These are phyloP conservation scores for Penicillium cinerascens DNA, from an alignment of 495 filamentous ascomycete species.

Conservation along the genomic window DNA sequence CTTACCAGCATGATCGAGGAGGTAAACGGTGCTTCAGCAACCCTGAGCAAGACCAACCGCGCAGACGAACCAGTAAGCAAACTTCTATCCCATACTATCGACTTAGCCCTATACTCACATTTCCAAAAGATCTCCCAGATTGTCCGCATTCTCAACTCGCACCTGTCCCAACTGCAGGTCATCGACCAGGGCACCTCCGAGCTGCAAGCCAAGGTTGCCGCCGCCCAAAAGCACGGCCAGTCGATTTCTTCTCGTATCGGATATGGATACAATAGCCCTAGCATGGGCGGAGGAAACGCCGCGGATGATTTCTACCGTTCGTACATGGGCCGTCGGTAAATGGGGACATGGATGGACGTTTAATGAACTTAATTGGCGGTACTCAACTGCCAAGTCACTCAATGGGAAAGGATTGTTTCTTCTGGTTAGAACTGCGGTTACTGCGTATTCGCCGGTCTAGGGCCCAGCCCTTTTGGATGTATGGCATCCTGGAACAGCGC, in stretches of 20 bases:
- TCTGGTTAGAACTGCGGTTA: neutral
- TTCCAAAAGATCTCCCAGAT: constrained; percentile 76
- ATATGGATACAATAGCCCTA: constrained; percentile 50
- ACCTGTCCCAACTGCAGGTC: constrained; percentile 82
- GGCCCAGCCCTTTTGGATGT: neutral
- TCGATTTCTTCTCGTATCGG: constrained; percentile 66
- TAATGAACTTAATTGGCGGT: constrained; percentile 22
- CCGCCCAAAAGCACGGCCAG: constrained; percentile 71
- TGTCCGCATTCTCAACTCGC: constrained; percentile 87
- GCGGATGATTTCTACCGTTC: constrained; percentile 81
- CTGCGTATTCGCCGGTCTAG: neutral
- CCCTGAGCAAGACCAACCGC: constrained; percentile 81
- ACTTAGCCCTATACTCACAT: constrained; percentile 2
- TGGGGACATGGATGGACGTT: constrained; percentile 5
- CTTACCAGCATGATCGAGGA: constrained; percentile 94
- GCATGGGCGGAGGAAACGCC: constrained; percentile 56
- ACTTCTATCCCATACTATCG: neutral
- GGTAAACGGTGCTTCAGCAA: constrained; percentile 82
- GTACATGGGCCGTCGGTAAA: constrained; percentile 62
- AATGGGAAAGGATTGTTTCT: constrained; percentile 15
- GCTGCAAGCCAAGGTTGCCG: constrained; percentile 71
- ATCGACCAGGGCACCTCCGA: constrained; percentile 83
- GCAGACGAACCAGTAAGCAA: constrained; percentile 84
- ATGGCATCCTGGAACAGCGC: neutral
- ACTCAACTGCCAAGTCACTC: constrained; percentile 6